Evolutionary conservation across 257 asterid genomes (phyloP).

Genomic region (Capsicum pubescens): DNA sequence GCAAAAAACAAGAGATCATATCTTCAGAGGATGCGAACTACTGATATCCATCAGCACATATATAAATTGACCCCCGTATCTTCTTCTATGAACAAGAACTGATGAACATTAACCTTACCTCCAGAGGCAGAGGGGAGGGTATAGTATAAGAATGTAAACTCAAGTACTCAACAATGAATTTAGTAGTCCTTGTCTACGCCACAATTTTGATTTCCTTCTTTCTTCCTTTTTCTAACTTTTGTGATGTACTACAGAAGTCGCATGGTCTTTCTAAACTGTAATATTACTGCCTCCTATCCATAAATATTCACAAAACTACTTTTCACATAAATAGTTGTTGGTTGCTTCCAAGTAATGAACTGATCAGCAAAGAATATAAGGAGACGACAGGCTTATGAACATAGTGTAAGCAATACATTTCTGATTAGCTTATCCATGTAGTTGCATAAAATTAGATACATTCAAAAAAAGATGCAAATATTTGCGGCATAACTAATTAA

Average conservation of each 20-base stretch:
- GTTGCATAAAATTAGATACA: background rate
- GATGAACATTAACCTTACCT: background rate
- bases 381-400: background rate
- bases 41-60: background rate
- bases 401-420: background rate
- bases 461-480: background rate
- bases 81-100: background rate
- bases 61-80: background rate
- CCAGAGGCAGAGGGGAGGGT: background rate
- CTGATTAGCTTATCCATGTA: background rate
- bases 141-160: background rate
- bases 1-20: conserved; percentile 39
- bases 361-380: background rate
- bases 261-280: background rate
- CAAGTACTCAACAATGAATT: background rate
- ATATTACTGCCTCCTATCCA: background rate
- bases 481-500: background rate
- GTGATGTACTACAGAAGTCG: background rate
- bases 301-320: background rate
- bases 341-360: background rate
- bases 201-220: background rate
- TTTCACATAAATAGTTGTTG: background rate
- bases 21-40: background rate
- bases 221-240: background rate
- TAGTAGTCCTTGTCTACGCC: background rate